phyloP scores from a whole-genome alignment of 805 yeast species.

The Candida ficus region DNA sequence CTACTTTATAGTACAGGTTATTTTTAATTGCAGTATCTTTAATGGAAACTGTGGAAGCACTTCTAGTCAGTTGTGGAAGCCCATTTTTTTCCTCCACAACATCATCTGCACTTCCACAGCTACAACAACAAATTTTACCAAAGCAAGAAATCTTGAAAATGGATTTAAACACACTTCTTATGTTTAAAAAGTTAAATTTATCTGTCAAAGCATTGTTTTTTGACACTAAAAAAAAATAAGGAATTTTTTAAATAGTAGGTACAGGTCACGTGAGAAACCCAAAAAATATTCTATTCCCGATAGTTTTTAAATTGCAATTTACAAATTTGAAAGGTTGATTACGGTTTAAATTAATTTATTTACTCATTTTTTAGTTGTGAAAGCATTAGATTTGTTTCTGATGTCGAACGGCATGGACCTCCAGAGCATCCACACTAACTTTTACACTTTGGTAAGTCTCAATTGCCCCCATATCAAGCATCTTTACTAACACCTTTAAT shows the following conservation, averaged over 20 bases:
- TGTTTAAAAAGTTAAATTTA: background rate
- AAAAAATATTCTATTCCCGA: too few relatives aligned
- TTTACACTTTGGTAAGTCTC: slow-evolving; percentile 20
- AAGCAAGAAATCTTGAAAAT: background rate
- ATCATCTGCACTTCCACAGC: background rate
- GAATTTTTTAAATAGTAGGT: too few relatives aligned
- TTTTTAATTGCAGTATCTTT: background rate
- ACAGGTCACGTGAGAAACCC: too few relatives aligned
- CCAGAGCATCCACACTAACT: slow-evolving; percentile 15
- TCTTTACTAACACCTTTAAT: background rate
- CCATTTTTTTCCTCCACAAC: background rate
- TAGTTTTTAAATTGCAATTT: too few relatives aligned
- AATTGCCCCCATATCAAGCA: too few relatives aligned
- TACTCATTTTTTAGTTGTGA: too few relatives aligned
- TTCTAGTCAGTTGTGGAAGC: background rate
- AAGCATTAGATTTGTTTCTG: background rate
- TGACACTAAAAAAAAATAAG: background rate
- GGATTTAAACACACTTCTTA: too few relatives aligned
- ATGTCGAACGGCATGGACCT: slow-evolving; percentile 14
- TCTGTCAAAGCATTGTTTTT: background rate
- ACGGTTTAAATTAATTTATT: too few relatives aligned
- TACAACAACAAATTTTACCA: background rate
- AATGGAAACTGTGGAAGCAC: background rate
- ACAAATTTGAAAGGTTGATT: too few relatives aligned
- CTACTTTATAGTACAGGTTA: slow-evolving; percentile 11